Evolutionary conservation across 371 early-diverging fungal genomes (phyloP).

Genomic region (Mucor plumbeus): DNA sequence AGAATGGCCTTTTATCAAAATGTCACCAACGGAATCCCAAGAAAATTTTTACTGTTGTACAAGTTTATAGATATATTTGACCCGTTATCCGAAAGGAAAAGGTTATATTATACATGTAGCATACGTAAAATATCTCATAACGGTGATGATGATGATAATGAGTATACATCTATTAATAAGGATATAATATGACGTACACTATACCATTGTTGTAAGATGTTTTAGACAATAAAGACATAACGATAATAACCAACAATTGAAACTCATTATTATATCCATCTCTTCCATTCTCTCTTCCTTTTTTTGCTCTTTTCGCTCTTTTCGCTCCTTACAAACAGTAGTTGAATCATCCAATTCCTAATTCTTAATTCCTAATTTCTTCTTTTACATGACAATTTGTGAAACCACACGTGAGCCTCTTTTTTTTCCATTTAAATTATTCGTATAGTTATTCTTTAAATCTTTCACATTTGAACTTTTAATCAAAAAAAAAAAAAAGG

Average conservation of each 20-base stretch:
- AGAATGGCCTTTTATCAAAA: conserved; percentile 4
- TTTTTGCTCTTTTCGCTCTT: neutral
- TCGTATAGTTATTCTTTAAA: neutral
- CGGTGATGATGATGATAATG: neutral
- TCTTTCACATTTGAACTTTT: neutral
- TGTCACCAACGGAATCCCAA: conserved; percentile 7
- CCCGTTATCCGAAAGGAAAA: conserved; percentile 15
- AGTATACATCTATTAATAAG: neutral
- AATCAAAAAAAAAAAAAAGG: neutral
- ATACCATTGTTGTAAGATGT: neutral
- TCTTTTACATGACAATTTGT: neutral
- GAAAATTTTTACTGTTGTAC: conserved; percentile 14
- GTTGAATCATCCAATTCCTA: neutral
- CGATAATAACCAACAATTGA: neutral
- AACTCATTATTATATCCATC: neutral
- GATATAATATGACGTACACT: neutral
- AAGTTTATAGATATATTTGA: neutral
- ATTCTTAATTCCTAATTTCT: neutral
- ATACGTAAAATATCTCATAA: neutral
- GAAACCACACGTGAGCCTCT: neutral
- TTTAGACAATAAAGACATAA: neutral
- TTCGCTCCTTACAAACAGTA: neutral
- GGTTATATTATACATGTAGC: neutral
- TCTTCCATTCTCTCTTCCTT: neutral
- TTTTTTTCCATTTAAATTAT: neutral